These are phyloP conservation scores for Hydnum rufescens DNA, from an alignment of 768 basidiomycete genomes.

Conservation along the genomic window DNA sequence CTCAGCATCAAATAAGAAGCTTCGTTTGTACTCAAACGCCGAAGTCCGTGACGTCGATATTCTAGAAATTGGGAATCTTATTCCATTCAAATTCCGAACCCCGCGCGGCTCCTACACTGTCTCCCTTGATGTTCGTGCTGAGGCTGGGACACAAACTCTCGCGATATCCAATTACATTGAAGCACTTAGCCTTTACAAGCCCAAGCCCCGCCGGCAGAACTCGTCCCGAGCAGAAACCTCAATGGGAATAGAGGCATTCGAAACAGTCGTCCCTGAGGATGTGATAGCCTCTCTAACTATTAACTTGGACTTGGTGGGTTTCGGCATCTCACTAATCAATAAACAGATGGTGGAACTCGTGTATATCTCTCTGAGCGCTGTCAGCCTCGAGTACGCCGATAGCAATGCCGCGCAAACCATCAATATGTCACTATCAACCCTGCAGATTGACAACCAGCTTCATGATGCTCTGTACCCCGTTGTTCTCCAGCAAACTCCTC, in stretches of 20 bases:
- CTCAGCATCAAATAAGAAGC: conserved; percentile 59
- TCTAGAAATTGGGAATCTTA: conserved; percentile 83
- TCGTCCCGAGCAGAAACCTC: conserved; percentile 46
- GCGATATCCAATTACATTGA: conserved; percentile 75
- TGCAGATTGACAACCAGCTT: conserved; percentile 94
- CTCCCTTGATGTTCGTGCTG: conserved; percentile 84
- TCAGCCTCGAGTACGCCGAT: conserved; percentile 72
- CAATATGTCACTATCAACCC: conserved; percentile 58
- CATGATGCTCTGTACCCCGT: conserved; percentile 93
- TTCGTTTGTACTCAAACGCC: conserved; percentile 43
- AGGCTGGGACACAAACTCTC: conserved; percentile 65
- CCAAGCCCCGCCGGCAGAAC: conserved; percentile 30
- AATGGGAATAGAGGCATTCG: conserved; percentile 56
- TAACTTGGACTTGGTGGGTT: conserved; percentile 62
- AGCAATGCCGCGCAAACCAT: conserved; percentile 63
- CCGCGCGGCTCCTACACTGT: conserved; percentile 40
- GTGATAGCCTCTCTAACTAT: conserved; percentile 43
- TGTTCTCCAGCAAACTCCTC: conserved; percentile 80
- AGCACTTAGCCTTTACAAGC: conserved; percentile 76
- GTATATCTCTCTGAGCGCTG: conserved; percentile 56
- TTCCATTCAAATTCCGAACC: conserved; percentile 69
- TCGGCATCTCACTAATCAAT: conserved; percentile 85
- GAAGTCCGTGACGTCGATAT: conserved; percentile 58
- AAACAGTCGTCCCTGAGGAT: conserved; percentile 58
- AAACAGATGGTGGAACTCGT: conserved; percentile 73